Conservation (phyloP, 225 moss, liverwort and hornwort genomes). For the Climacium dendroides region DNA sequence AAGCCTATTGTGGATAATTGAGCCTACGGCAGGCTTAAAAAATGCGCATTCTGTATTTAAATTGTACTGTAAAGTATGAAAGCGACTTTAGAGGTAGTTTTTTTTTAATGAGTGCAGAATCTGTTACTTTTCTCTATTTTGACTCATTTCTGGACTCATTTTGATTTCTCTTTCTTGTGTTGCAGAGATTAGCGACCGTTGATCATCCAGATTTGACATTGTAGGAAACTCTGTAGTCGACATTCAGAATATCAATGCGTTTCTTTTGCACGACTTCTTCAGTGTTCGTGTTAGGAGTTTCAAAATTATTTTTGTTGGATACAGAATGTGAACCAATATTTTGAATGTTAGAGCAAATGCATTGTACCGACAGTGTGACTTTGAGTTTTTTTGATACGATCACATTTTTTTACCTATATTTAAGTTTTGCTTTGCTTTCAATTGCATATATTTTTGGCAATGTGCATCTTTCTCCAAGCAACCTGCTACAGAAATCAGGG, state of each 20-base stretch:
- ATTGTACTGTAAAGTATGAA: not conserved
- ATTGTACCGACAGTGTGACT: not conserved
- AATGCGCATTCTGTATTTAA: not conserved
- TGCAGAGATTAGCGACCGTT: not conserved
- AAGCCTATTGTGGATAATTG: not conserved
- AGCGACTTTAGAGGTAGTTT: not conserved
- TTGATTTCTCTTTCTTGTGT: not conserved
- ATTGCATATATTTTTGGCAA: not conserved
- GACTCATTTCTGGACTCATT: not conserved
- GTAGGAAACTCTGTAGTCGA: not conserved
- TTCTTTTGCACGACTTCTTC: not conserved
- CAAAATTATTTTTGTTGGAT: not conserved
- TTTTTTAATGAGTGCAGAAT: not conserved
- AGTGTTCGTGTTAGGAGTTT: not conserved
- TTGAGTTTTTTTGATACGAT: not conserved
- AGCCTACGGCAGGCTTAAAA: not conserved
- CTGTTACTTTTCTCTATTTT: not conserved
- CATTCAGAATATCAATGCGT: not conserved
- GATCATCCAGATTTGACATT: not conserved
- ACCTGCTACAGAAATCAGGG: not conserved
- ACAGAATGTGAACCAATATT: not conserved
- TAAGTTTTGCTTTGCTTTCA: not conserved
- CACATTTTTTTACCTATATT: not conserved
- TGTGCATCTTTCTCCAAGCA: not conserved
- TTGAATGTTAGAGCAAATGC: not conserved